Conservation (phyloP, 257 asterid species). For the Rauvolfia tetraphylla region DNA sequence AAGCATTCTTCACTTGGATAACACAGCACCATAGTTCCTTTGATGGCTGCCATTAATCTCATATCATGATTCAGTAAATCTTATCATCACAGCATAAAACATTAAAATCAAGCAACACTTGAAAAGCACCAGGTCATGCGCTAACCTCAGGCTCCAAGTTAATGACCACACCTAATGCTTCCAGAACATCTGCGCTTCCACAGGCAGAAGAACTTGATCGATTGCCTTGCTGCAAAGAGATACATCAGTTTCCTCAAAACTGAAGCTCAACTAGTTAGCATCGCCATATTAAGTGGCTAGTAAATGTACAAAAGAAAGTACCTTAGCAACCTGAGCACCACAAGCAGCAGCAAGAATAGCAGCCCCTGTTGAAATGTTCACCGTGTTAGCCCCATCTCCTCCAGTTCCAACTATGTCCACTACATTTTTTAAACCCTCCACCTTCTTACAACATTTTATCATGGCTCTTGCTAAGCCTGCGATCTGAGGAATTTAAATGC, state of each 20-base stretch:
- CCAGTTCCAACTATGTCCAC: constrained; percentile 92
- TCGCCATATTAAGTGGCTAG: not conserved
- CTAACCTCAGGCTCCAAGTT: constrained; percentile 67
- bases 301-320: constrained; percentile 3
- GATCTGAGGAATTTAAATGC: constrained; percentile 31
- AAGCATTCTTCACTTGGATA: not conserved
- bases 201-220: constrained; percentile 89
- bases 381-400: constrained; percentile 82
- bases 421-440: constrained; percentile 54
- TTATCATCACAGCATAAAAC: not conserved
- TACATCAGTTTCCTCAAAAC: not conserved
- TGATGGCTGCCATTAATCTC: not conserved
- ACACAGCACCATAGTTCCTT: not conserved
- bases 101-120: not conserved
- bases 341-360: constrained; percentile 88
- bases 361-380: constrained; percentile 81
- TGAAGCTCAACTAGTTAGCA: not conserved
- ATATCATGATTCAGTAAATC: not conserved
- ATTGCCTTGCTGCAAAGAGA: constrained; percentile 67
- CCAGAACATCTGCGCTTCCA: constrained; percentile 87
- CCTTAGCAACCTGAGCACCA: constrained; percentile 92
- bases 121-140: not conserved
- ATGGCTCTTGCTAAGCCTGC: constrained; percentile 84
- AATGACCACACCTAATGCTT: constrained; percentile 68
- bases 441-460: constrained; percentile 55